These are phyloP conservation scores for Blastomyces emzantsi DNA, from an alignment of 2,329 filamentous ascomycete genomes.

Conservation along the genomic window DNA sequence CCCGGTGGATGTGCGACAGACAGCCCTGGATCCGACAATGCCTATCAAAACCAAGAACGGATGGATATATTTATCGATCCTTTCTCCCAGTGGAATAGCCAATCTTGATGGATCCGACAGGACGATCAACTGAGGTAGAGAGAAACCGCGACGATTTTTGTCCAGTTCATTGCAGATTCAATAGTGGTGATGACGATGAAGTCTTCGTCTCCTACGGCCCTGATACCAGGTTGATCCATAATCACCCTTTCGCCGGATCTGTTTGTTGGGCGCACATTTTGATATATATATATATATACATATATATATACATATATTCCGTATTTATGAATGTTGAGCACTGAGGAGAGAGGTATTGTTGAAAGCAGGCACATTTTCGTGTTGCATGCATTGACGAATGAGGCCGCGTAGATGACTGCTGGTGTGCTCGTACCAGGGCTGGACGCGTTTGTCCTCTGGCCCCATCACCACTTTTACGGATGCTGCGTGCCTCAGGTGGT, in stretches of 20 bases:
- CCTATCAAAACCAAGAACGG: too few relatives aligned
- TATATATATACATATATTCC: too few relatives aligned
- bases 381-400: neutral
- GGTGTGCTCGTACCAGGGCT: neutral
- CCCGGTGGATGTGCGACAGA: neutral
- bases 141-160: neutral
- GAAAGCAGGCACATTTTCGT: neutral
- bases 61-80: neutral
- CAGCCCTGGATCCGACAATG: neutral
- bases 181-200: neutral
- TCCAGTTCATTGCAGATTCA: neutral
- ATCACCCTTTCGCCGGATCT: too few relatives aligned
- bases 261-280: too few relatives aligned
- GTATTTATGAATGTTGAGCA: neutral
- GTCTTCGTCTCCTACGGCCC: too few relatives aligned
- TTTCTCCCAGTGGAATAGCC: neutral
- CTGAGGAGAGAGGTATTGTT: neutral
- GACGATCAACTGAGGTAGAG: neutral
- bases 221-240: too few relatives aligned
- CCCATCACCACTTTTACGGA: neutral
- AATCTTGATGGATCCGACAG: neutral
- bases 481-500: neutral
- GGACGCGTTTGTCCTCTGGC: neutral
- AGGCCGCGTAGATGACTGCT: neutral
- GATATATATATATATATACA: too few relatives aligned